Evolutionary conservation across 2,329 filamentous ascomycete genomes (phyloP), one percentile per base, ranked within the genome.

Genomic region (Didymosphaeria variabile): DNA sequence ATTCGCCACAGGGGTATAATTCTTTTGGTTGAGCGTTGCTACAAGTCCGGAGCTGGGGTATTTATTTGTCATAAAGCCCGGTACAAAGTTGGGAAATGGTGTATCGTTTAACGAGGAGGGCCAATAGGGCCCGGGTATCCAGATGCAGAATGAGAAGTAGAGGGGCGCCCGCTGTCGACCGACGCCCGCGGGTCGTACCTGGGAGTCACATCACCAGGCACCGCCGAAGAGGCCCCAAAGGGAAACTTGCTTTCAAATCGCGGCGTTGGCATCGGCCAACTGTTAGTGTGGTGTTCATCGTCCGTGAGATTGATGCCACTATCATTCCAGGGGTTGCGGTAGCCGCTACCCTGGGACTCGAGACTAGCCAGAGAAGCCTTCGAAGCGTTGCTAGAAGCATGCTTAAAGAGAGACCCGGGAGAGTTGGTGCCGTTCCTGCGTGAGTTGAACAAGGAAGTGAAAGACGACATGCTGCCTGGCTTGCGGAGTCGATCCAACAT

Each of bases 291-390:
- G 70, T 97, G 93, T 67, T 97, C 72, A 72, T 97, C 72, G 72
- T 97, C 94, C 65, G 91, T 86, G 68, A 97, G 88, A 77, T 97
- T 97, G 76, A 97, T 93, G 72, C 94, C 94, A 75, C 93, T 97
- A 79, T 98, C 94, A 78, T 97, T 97, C 94, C 94, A 98, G 64
- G 94, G 94, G 81, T 97, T 97, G 79, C 94, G 91, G 79, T 97
- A 96, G 69, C 93, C 93, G 82, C 93, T 97, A 76, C 94, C 91
- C 38, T 93, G 93, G 52, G 94, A 97, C 81, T 98, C 94, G 79
- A 97, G 94, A 65, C 93, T 97, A 70, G 97, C 94, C 69, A 98
- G 88, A 36, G 94, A 97, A 52, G 94, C 95, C 82, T 97, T 97
- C 67, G 94, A 97, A 62, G 94, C 94, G 69, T 91, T 90, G 82